These are phyloP conservation scores for Macrolepiota dolichaula DNA, from an alignment of 768 basidiomycete species.

Conservation along the genomic window DNA sequence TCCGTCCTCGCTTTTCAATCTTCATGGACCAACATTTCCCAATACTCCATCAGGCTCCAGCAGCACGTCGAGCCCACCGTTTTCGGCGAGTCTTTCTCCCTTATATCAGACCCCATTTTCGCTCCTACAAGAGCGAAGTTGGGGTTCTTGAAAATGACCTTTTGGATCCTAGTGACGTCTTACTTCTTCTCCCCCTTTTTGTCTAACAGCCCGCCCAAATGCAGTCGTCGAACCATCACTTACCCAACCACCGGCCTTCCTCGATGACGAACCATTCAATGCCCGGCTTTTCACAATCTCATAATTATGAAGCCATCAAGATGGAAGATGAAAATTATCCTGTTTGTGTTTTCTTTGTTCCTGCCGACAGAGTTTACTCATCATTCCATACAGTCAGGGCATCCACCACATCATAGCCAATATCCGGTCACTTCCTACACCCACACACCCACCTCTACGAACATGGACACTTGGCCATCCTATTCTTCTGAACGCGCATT, in stretches of 20 bases:
- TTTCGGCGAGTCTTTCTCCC: constrained; percentile 65
- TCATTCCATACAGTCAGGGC: constrained; percentile 20
- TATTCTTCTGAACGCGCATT: constrained; percentile 65
- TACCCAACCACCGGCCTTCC: constrained; percentile 16
- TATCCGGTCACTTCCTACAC: constrained; percentile 33
- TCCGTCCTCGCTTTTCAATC: constrained; percentile 44
- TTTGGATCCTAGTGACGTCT: constrained; percentile 57
- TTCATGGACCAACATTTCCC: constrained; percentile 59
- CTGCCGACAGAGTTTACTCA: neutral
- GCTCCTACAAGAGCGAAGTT: constrained; percentile 11
- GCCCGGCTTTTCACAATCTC: constrained; percentile 9
- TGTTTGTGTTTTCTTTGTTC: constrained; percentile 6
- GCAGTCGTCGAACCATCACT: constrained; percentile 34
- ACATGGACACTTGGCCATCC: constrained; percentile 56
- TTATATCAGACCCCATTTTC: constrained; percentile 23
- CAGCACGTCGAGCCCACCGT: constrained; percentile 73
- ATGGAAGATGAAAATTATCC: constrained; percentile 13
- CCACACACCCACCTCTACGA: constrained; percentile 43
- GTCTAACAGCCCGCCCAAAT: constrained; percentile 67
- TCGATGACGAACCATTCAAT: constrained; percentile 10
- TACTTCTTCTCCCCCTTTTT: constrained; percentile 29
- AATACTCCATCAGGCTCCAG: constrained; percentile 73
- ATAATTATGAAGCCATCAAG: constrained; percentile 12
- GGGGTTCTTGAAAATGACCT: constrained; percentile 31
- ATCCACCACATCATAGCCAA: constrained; percentile 31